Conservation (phyloP, 768 basidiomycete species). For the Amanita jacksonii region DNA sequence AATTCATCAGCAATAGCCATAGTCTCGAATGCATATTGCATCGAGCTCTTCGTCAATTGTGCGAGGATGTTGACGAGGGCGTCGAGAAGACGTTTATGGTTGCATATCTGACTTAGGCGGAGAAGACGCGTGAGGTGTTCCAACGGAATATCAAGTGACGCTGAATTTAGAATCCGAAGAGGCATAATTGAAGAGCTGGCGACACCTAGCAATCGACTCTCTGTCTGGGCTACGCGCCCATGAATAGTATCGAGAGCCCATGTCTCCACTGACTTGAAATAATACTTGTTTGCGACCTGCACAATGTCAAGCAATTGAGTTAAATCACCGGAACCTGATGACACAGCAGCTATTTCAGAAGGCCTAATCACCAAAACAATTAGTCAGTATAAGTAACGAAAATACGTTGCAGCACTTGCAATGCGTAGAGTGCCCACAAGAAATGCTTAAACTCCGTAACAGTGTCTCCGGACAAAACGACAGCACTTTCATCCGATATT, state of each 20-base stretch:
- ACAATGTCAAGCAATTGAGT: slow-evolving; percentile 51
- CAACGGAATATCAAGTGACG: slow-evolving; percentile 12
- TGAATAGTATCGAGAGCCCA: slow-evolving; percentile 73
- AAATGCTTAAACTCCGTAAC: slow-evolving; percentile 62
- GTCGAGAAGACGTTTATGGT: slow-evolving; percentile 47
- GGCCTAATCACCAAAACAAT: slow-evolving; percentile 32
- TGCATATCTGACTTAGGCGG: slow-evolving; percentile 58
- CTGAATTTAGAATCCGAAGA: too few species aligned
- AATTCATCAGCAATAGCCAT: slow-evolving; percentile 70
- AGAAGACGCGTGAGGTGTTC: slow-evolving; percentile 51
- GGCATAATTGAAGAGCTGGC: too few species aligned
- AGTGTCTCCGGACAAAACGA: slow-evolving; percentile 53
- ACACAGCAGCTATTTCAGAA: slow-evolving; percentile 43
- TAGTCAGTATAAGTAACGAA: neutral
- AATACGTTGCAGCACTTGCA: slow-evolving; percentile 33
- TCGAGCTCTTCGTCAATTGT: slow-evolving; percentile 50
- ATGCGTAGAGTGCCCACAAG: slow-evolving; percentile 67
- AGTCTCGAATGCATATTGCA: slow-evolving; percentile 62
- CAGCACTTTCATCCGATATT: slow-evolving; percentile 52
- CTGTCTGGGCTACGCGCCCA: slow-evolving; percentile 43
- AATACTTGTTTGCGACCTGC: slow-evolving; percentile 61
- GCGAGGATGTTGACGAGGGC: slow-evolving; percentile 51
- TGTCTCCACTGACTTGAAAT: slow-evolving; percentile 62
- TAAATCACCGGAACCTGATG: slow-evolving; percentile 41
- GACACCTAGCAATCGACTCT: slow-evolving; percentile 23